phyloP scores from a whole-genome alignment of 139 green algal genomes.

The Volvox africanus region DNA sequence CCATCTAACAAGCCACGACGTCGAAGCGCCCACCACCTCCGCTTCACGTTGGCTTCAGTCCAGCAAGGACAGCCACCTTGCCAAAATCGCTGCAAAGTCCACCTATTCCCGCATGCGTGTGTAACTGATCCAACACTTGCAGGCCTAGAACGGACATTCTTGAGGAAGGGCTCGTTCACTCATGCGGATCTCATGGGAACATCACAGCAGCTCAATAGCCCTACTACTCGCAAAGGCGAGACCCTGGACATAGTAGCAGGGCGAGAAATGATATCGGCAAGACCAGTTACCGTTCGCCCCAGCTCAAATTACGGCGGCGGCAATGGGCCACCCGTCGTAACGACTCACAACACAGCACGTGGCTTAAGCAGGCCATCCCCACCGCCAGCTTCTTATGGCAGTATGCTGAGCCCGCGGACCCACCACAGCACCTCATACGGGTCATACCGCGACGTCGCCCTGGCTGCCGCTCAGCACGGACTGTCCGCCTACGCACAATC shows the following conservation, averaged over 20 bases:
- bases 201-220: background rate
- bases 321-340: background rate
- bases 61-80: background rate
- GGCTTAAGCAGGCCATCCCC: constrained; percentile 1
- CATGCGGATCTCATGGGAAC: background rate
- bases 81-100: background rate
- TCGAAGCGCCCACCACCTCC: constrained; percentile 15
- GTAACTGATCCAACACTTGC: background rate
- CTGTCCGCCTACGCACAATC: constrained; percentile 18
- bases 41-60: background rate
- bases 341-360: background rate
- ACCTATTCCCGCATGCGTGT: background rate
- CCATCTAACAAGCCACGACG: background rate
- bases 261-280: background rate
- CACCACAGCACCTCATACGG: constrained; percentile 12
- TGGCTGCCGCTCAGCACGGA: constrained; percentile 20
- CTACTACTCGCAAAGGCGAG: background rate
- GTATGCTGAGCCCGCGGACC: constrained; percentile 7
- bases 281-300: background rate
- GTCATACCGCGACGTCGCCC: constrained; percentile 30
- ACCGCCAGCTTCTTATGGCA: background rate
- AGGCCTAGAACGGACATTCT: constrained; percentile 4
- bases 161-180: background rate
- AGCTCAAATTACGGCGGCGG: background rate
- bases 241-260: background rate